Evolutionary conservation across 257 asterid genomes (phyloP).

Genomic region (Jacaranda copaia): DNA sequence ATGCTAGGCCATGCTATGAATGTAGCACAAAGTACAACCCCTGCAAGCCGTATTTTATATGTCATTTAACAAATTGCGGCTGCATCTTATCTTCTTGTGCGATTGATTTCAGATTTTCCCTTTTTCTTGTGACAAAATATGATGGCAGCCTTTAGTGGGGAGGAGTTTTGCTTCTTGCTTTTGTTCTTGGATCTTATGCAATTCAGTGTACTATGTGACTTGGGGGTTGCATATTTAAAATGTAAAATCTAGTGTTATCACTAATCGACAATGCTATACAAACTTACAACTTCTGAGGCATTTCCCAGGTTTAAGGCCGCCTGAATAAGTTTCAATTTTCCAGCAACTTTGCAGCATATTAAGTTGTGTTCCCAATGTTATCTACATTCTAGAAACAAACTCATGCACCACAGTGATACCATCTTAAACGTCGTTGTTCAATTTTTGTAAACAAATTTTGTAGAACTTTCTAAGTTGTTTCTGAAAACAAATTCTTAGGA

Average conservation of each 20-base stretch:
- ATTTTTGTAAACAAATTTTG: background rate
- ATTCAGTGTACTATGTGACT: slow-evolving; percentile 18
- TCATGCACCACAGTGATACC: slow-evolving; percentile 1
- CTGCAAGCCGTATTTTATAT: background rate
- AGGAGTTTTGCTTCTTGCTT: background rate
- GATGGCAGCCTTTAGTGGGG: background rate
- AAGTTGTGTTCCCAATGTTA: background rate
- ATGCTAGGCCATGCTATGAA: slow-evolving; percentile 18
- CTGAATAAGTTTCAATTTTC: too few relatives aligned
- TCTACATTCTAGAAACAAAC: background rate
- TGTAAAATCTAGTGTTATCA: background rate
- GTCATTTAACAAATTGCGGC: background rate
- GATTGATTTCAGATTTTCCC: slow-evolving; percentile 18
- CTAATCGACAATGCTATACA: slow-evolving; percentile 2
- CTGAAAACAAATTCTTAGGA: background rate
- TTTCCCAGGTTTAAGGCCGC: background rate
- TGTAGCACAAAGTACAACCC: slow-evolving; percentile 7
- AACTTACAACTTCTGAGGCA: background rate
- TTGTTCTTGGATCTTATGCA: slow-evolving; percentile 22
- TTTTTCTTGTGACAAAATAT: background rate
- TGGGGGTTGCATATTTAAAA: slow-evolving; percentile 21
- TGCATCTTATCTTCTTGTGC: background rate
- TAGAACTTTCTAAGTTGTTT: background rate
- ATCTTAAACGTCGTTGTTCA: background rate
- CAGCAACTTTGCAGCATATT: background rate